Percentiles rank a stretch among this genome's conserved stretches.
Conservation (phyloP, 495 filamentous ascomycete genomes). For the Talaromyces nanjingensis region DNA sequence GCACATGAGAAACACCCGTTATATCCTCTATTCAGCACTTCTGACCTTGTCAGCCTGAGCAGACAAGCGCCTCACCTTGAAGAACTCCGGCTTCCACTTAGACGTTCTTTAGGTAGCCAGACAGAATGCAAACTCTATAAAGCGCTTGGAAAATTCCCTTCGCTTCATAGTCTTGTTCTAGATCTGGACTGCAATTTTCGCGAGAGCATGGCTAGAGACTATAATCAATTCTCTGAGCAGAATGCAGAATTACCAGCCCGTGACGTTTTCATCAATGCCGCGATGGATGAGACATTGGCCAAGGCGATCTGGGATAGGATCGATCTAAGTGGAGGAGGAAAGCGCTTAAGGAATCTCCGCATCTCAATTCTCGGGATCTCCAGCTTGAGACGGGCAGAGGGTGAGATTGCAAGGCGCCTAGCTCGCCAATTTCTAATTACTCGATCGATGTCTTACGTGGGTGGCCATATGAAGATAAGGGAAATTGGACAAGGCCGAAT, state of each 20-base stretch:
- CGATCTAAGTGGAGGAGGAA: neutral
- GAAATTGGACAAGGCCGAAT: neutral
- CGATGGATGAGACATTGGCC: neutral
- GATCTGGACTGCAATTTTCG: neutral
- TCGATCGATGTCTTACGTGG: neutral
- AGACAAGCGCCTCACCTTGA: neutral
- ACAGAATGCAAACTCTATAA: neutral
- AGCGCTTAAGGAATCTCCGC: neutral
- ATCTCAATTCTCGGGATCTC: neutral
- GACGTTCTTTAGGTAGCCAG: neutral
- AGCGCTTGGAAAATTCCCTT: neutral
- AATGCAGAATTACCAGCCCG: neutral
- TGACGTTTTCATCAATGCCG: neutral
- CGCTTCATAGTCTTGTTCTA: neutral
- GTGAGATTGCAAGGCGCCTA: neutral
- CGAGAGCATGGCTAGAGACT: neutral
- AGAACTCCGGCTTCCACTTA: neutral
- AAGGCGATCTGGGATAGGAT: neutral
- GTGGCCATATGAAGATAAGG: neutral
- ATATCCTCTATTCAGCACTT: neutral
- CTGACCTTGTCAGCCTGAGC: neutral
- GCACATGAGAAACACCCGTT: neutral
- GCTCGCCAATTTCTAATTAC: neutral
- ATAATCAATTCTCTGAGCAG: neutral
- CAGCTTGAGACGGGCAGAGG: neutral